Percentiles rank a stretch among this genome's conserved stretches.
These are phyloP conservation scores for Rubroboletus satanas DNA, from an alignment of 768 basidiomycete genomes.

Conservation along the genomic window DNA sequence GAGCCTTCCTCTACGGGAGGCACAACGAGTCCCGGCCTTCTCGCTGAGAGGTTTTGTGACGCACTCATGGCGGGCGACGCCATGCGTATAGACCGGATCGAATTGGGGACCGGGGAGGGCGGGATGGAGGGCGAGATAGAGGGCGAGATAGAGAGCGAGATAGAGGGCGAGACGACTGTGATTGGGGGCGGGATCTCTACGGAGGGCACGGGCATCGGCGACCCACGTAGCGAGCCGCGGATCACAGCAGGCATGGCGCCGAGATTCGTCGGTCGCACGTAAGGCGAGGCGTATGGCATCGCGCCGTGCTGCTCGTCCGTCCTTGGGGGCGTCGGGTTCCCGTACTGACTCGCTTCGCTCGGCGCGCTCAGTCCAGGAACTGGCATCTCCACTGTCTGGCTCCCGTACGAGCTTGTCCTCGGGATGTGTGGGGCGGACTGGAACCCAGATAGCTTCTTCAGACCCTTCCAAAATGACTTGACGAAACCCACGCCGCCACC, in stretches of 20 bases:
- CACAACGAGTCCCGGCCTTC: not conserved
- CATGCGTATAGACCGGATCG: constrained; percentile 3
- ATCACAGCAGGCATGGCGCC: not conserved
- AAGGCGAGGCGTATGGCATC: constrained; percentile 18
- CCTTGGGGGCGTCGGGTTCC: constrained; percentile 11
- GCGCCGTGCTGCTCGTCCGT: constrained; percentile 18
- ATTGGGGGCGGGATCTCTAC: constrained; percentile 1
- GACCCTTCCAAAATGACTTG: constrained; percentile 31
- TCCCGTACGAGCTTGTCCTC: not conserved
- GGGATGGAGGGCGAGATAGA: constrained; percentile 12
- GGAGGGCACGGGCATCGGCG: not conserved
- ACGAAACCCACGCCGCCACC: constrained; percentile 17
- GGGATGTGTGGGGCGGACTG: not conserved
- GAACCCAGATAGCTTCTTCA: constrained; percentile 30
- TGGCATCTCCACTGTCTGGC: constrained; percentile 6
- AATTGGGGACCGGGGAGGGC: constrained; percentile 1
- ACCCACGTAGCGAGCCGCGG: constrained; percentile 1
- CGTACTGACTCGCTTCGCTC: constrained; percentile 16
- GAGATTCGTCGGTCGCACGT: not conserved
- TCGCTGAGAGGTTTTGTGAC: not conserved
- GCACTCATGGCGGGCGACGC: not conserved
- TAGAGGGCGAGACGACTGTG: constrained; percentile 19
- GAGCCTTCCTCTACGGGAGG: constrained; percentile 9
- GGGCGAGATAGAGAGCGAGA: constrained; percentile 5
- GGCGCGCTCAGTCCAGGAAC: not conserved